Base-by-base conservation (phyloP, 75 land plant genomes). In the Picea sitchensis region DNA sequence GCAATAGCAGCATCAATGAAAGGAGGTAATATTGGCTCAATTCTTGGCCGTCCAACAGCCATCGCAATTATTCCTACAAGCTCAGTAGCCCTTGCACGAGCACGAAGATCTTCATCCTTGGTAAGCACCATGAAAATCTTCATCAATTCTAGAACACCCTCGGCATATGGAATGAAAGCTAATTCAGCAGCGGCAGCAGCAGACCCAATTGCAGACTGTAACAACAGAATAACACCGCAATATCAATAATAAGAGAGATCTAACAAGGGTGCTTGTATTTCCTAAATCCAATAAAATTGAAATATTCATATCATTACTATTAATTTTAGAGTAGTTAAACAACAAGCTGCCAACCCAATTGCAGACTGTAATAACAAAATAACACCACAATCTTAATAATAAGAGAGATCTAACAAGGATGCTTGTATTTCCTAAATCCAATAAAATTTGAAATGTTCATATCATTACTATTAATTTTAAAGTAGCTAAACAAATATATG, bases 181-280 rank as follows among this genome's bases (percentile, higher is more conserved):
- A 82, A 82, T 82, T 96, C 93, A 54, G 99, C 92, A 71, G 99
- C 99, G 74, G 95, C 81, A 32, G 99, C 99, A 65, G 96, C 90
- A 61, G 99, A 95, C 62, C 99, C 95, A 77, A 96, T 96, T 65
- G 99, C 99, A 82, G 99, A 96, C 99, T 96, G 87, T 58, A 90
- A 76, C 4, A 76, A n/a, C 41, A 71, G 36, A 44, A 71, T 20
- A 41, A n/a, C 54, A 71, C 21, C 44, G 12, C 74, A 71, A 44
- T 44, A 71, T 71, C n/a, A n/a, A 20, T 69, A 17, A 69, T 11
- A 38, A 9, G 15, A 36, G 14, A 36, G 44, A 69, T 69, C 41
- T 69, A 41, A 41, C 18, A 18, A 38, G 47, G 11, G 41, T 69
- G 47, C 11, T 34, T 69, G 20, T 68, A 51, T 68, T 68, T 5